A percentile compares a stretch with the other conserved stretches of the same genome.
Conservation (phyloP, 1,139 yeast species). For the Sugiyamaella paludigena region DNA sequence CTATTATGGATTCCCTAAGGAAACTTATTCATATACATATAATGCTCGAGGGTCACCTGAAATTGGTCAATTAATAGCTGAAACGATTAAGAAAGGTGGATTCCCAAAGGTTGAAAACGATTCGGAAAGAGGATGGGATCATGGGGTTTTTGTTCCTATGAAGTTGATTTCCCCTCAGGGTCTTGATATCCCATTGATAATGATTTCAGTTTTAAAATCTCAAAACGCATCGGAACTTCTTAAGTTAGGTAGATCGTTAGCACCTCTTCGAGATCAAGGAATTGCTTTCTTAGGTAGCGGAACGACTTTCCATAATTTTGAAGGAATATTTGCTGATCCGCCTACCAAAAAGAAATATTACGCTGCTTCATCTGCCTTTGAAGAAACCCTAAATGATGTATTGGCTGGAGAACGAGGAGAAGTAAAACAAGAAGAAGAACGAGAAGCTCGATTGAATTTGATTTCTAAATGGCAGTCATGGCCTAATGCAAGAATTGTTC, state of each 20-base stretch:
- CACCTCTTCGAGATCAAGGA: constrained; percentile 16
- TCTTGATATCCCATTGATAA: constrained; percentile 17
- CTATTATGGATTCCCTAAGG: constrained; percentile 16
- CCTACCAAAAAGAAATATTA: constrained; percentile 6
- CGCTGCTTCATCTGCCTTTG: constrained; percentile 2
- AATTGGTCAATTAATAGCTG: constrained; percentile 10
- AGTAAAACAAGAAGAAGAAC: not conserved
- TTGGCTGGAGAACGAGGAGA: constrained; percentile 4
- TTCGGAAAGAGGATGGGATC: constrained; percentile 17
- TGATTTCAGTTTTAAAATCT: constrained; percentile 17
- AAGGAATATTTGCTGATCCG: constrained; percentile 11
- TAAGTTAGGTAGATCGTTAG: constrained; percentile 11
- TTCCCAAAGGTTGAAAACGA: constrained; percentile 8
- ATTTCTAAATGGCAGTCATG: constrained; percentile 15
- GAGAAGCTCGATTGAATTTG: constrained; percentile 5
- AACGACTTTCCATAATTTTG: constrained; percentile 16
- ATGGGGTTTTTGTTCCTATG: constrained; percentile 19
- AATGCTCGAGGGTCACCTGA: constrained; percentile 13
- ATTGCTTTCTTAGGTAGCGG: constrained; percentile 16
- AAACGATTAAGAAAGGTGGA: constrained; percentile 11
- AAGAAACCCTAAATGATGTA: constrained; percentile 4
- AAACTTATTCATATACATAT: constrained; percentile 15
- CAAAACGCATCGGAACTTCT: constrained; percentile 13
- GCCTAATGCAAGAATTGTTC: constrained; percentile 14
- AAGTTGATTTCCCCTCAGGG: constrained; percentile 15